These are phyloP conservation scores for Starmerella sp. DNA, from an alignment of 805 yeast genomes.

Conservation along the genomic window DNA sequence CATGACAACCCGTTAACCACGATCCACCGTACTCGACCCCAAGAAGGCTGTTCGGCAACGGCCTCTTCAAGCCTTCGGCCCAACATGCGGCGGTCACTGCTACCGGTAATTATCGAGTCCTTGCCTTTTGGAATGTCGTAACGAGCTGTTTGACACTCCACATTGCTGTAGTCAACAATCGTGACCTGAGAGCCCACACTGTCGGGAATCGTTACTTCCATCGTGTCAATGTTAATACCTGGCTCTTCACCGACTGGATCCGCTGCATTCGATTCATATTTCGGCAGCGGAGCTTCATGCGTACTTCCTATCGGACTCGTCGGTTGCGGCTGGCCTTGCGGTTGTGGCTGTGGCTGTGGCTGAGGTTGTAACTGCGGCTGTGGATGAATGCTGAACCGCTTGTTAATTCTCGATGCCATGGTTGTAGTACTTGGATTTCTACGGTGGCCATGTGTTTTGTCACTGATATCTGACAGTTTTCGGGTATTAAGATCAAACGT, in stretches of 20 bases:
- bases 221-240: conserved; percentile 43
- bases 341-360: neutral
- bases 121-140: conserved; percentile 29
- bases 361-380: neutral
- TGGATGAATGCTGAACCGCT: conserved; percentile 15
- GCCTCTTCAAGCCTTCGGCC: conserved; percentile 14
- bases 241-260: conserved; percentile 44
- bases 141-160: conserved; percentile 36
- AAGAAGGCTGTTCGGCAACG: conserved; percentile 33
- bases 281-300: neutral
- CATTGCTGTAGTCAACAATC: conserved; percentile 40
- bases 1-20: conserved; percentile 51
- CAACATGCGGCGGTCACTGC: conserved; percentile 5
- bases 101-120: conserved; percentile 25
- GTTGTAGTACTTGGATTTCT: neutral
- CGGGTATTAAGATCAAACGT: too few relatives aligned
- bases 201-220: conserved; percentile 38
- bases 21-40: conserved; percentile 47
- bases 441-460: neutral
- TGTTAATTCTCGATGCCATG: neutral
- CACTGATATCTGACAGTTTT: neutral
- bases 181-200: conserved; percentile 45
- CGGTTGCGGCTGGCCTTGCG: too few relatives aligned
- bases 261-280: neutral
- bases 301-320: neutral